Evolutionary conservation across 352 stramenopile genomes (phyloP), one percentile per base, ranked within the genome.

Genomic region (Phytopythium mirpurense): DNA sequence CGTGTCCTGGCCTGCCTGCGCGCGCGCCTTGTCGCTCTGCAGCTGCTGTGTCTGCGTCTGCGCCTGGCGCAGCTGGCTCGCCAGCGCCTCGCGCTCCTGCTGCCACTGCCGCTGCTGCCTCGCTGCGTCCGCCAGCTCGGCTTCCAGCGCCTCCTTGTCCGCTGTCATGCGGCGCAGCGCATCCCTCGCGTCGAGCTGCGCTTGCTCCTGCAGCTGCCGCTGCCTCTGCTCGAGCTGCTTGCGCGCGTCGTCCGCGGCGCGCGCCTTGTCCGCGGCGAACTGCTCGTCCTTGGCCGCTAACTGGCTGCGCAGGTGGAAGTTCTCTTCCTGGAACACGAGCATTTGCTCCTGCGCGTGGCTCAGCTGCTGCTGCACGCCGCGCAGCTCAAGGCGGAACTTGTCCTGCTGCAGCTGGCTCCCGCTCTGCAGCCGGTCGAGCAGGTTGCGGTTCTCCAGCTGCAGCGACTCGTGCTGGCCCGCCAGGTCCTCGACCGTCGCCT

Each of bases 401-500:
- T 90, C 79, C 45, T 88, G 76, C 54, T 90, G 77, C 32, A 86
- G 57, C 40, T 86, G 67, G 34, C 76, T 85, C 2, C 72, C 72
- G 51, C 74, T 87, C 45, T 86, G 78, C 11, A 84, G 35, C 56
- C 87, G 87, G 56, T 90, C 77, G 12, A 90, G 54, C 35, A 90
- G 27, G 21, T 72, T 78, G 38, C 74, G 70, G 50, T 90, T 90
- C 54, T 90, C 78, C 38, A 77, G 55, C 45, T 90, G 76, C 29
- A 90, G 67, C 0, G 76, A 66, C 27, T 88, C 77, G 12, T 80
- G 68, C 41, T 86, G 74, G 19, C 59, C 72, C 48, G 84, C 68
- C 0, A 85, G 49, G 9, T 86, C 74, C 52, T 90, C 78, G 18
- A 90, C 59, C 21, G 53, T 72, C 1, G 72, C 74, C 42, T 86